Conservation (phyloP, 176 grass and related monocot genomes). For the Thinopyrum elongatum region DNA sequence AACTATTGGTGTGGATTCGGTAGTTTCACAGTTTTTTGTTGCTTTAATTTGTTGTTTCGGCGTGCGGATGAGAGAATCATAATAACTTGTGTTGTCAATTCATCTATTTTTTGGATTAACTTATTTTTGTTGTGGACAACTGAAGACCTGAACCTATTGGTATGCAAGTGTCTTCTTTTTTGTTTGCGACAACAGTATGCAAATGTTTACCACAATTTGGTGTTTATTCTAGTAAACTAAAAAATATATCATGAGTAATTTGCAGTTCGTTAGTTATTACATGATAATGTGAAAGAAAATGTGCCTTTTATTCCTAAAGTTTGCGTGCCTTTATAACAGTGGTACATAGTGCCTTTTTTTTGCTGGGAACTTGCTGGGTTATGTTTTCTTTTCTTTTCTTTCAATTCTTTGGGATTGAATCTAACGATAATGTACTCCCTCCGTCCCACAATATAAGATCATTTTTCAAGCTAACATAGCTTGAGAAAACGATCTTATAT, state of each 20-base stretch:
- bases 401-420: background rate
- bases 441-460: too few relatives aligned
- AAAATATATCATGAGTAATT: background rate
- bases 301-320: background rate
- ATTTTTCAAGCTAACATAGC: too few relatives aligned
- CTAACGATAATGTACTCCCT: too few relatives aligned
- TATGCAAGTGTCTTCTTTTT: background rate
- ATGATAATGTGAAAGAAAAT: background rate
- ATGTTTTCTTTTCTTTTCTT: background rate
- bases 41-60: background rate
- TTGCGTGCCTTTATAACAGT: background rate
- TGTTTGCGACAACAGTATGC: background rate
- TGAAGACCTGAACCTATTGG: background rate
- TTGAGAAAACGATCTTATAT: too few relatives aligned
- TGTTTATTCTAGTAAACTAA: conserved; percentile 22
- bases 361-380: background rate
- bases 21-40: background rate
- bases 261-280: background rate
- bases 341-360: background rate
- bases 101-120: background rate
- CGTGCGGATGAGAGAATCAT: background rate
- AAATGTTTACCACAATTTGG: background rate
- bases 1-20: background rate
- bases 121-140: background rate
- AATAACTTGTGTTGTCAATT: background rate